Evolutionary conservation across 2,329 filamentous ascomycete genomes (phyloP), one percentile per base, ranked within the genome.

Genomic region (Fusarium papillatum): DNA sequence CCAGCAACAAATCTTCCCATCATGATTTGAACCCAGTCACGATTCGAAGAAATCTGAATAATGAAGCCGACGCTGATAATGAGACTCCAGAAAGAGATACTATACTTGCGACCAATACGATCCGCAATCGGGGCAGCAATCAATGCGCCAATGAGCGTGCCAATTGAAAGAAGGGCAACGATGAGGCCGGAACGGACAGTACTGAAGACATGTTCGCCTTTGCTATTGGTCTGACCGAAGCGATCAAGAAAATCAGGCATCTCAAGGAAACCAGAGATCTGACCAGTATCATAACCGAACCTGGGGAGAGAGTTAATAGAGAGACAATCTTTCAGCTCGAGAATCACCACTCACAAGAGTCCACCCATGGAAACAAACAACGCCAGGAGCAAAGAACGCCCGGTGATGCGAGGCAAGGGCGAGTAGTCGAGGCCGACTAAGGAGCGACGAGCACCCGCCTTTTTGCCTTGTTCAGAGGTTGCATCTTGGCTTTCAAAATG

Each of bases 1-100:
- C 93, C 93, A 17, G 91, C 90, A 19, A 93, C 87, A 77, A 91
- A 89, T 66, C 93, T 87, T 17, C 93, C 93, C 57, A 92, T 85
- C 75, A 92, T 92, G 69, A 94, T 86, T 78, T 94, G 93, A 59
- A 90, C 90, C 92, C 93, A 94, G 11, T 84, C 84, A 3, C 76
- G 78, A 0, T 81, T 77, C 0, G 92, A 86, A 0, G 91, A 87
- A 69, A 93, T 91, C 77, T 93, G 91, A 22, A 95, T 88, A n/a
- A 94, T 86, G 75, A 93, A 93, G 26, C 93, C 93, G 26, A 93
- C 80, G 43, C 89, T 90, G 76, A 91, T 91, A 63, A 93, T 86
- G 67, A 91, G 82, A 69, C 88, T 89, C 84, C 91, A 93, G 66
- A 89, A 84, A 2, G 90, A 89, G 69, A 95, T 94, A 39, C 90